Evolutionary conservation across 306 rosid species (phyloP), one percentile per base, ranked within the genome.

Genomic region (Dryas alaskensis): DNA sequence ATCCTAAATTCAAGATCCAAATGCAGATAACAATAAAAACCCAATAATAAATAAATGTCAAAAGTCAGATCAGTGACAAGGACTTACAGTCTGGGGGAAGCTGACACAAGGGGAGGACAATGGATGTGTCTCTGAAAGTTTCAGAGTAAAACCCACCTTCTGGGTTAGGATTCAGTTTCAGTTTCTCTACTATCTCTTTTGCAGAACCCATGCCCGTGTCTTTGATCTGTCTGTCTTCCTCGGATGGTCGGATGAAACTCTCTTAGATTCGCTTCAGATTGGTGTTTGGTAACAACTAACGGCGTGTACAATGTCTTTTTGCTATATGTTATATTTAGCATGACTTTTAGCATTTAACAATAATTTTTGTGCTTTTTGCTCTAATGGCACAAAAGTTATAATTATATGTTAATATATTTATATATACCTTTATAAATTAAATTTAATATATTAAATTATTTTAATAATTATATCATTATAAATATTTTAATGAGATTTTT

Each of bases 101-200:
- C 7, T 78, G 91, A 79, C 89, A 86, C 49, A 69, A 84, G 37
- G 88, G 81, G 44, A 92, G 90, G 48, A 70, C 73, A 47, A 92
- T 63, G 46, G 96, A 89, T 7, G 57, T 46, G 49, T 92, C 97
- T 27, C 97, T 78, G 84, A 92, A 87, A 37, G 93, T 89, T 78
- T 92, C 97, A 0, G 75, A 57, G 82, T 78, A 92, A 43, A 86
- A 89, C 0, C 97, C 97, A 16, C 97, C 97, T 86, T 92, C 97
- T 0, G 87, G 90, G 66, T 92, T 87, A 5, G 93, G 90, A 65
- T 81, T 78, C 75, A 92, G 83, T 78, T 92, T 78, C 84, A 92
- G 66, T 66, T 89, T 92, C n/a, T 62, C 78, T 0, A 79, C 90
- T 7, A 89, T 79, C 79, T 86, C 81, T 8, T 90, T 73, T 54